A percentile compares a stretch with the other conserved stretches of the same genome.
Evolutionary conservation across 768 basidiomycete species (phyloP).

Genomic region (Phanerochaete sordida): DNA sequence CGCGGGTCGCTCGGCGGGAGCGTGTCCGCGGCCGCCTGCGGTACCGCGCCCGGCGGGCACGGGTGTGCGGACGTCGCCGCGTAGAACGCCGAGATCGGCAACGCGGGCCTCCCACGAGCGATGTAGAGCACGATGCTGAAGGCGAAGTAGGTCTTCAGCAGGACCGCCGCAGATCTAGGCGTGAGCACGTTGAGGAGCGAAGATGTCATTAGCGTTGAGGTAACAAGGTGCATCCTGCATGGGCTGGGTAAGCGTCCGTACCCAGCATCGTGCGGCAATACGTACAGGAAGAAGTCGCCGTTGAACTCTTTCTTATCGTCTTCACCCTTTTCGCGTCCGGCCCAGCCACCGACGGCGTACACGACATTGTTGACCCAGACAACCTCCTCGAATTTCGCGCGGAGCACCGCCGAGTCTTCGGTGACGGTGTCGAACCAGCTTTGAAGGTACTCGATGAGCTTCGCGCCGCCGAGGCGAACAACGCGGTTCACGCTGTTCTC

Average conservation of each 20-base stretch:
- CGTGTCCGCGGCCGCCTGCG: constrained; percentile 23
- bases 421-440: constrained; percentile 21
- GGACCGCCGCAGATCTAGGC: constrained; percentile 40
- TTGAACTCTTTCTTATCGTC: constrained; percentile 35
- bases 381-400: constrained; percentile 62
- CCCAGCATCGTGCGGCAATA: no score
- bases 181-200: constrained; percentile 36
- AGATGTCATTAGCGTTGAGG: constrained; percentile 59
- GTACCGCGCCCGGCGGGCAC: constrained; percentile 19
- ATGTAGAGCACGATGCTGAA: constrained; percentile 51
- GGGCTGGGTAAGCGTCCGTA: background rate
- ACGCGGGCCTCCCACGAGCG: constrained; percentile 47
- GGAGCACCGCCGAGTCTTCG: constrained; percentile 28
- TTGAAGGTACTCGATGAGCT: constrained; percentile 13
- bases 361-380: constrained; percentile 51
- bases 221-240: constrained; percentile 60
- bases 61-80: constrained; percentile 17
- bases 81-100: constrained; percentile 51
- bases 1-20: constrained; percentile 22
- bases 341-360: constrained; percentile 58
- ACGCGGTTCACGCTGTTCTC: constrained; percentile 10
- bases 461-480: constrained; percentile 9
- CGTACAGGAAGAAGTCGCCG: constrained; percentile 58
- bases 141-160: constrained; percentile 60
- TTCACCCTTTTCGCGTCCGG: constrained; percentile 28